phyloP scores from a whole-genome alignment of 2,329 filamentous ascomycete species.

The Beauveria rudraprayagi region DNA sequence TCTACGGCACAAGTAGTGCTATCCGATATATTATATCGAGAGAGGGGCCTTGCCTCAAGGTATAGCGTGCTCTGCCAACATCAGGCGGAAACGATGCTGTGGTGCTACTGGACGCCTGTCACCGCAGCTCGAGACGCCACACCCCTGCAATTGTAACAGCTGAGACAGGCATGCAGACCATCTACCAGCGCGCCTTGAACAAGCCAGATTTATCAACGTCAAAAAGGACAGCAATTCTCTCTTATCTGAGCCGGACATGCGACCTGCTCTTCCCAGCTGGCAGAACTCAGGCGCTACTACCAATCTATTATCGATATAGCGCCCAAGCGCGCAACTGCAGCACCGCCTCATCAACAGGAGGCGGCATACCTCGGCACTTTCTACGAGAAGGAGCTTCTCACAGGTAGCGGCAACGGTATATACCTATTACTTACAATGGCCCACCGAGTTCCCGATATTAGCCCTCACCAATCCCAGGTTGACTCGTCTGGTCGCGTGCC shows the following conservation, averaged over 20 bases:
- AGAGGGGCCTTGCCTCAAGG: not conserved
- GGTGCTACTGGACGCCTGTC: not conserved
- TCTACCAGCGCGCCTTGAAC: not conserved
- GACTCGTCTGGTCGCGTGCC: slow-evolving; percentile 2
- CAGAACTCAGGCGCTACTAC: not conserved
- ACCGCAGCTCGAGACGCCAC: slow-evolving; percentile 5
- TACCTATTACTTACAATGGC: not conserved
- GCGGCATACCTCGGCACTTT: not conserved
- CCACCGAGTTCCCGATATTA: not conserved
- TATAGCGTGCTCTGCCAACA: not conserved
- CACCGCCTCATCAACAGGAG: not conserved
- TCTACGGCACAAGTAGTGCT: not conserved
- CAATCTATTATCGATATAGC: not conserved
- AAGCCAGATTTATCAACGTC: not conserved
- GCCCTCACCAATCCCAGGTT: not conserved
- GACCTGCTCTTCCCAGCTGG: not conserved
- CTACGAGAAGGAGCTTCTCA: slow-evolving; percentile 1
- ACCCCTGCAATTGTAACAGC: slow-evolving; percentile 8
- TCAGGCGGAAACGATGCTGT: not conserved
- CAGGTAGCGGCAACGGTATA: not conserved
- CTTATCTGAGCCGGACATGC: not conserved
- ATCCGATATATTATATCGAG: no score
- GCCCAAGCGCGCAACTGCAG: not conserved
- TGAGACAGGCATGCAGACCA: not conserved
- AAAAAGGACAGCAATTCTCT: not conserved